Evolutionary conservation across 148 eudicot species (phyloP), one percentile per base, ranked within the genome.

Genomic region (Oxyria digyna): DNA sequence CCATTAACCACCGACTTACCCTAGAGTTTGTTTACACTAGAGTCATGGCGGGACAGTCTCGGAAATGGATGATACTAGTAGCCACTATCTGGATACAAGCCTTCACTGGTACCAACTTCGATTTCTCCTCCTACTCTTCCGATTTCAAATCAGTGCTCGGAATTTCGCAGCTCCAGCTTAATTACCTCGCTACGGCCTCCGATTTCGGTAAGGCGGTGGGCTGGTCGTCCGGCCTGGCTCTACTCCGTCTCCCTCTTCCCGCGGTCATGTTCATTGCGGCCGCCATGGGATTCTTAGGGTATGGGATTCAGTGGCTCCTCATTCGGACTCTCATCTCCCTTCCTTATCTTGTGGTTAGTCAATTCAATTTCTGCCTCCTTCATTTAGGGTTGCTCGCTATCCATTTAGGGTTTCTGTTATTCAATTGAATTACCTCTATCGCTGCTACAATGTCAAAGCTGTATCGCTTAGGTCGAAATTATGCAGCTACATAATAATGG

Each of bases 31-130:
- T n/a, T n/a, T n/a, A n/a, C n/a, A n/a, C n/a, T n/a, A n/a, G n/a
- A 4, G 38, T 41, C 26, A 66, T 66, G 69, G 69, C 69, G 29
- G 69, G 43, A 24, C 46, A 66, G 27, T 66, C 69, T 14, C 18
- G 69, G 46, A 66, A 66, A 41, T 66, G 69, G 69, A 66, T 66
- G 69, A 66, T 66, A n/a, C 69, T 66, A 20, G 69, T 66, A 10
- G 69, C 69, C 45, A 66, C 69, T 13, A 23, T 66, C 42, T 66
- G 69, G 90, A 76, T 92, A 50, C 97, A 92, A 67, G 96, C 97
- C 0, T 92, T 89, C 41, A 89, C 97, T 0, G 97, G 97, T 4
- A 92, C 97, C 0, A 92, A 92, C 45, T 92, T 92, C 66, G 97
- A 92, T 68, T 92, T 92, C 78, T 89, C 97, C 8, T 91, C 91